A percentile compares a stretch with the other conserved stretches of the same genome.
Conservation (phyloP, 148 eudicot genomes). For the Vaccinium vitisidaea region DNA sequence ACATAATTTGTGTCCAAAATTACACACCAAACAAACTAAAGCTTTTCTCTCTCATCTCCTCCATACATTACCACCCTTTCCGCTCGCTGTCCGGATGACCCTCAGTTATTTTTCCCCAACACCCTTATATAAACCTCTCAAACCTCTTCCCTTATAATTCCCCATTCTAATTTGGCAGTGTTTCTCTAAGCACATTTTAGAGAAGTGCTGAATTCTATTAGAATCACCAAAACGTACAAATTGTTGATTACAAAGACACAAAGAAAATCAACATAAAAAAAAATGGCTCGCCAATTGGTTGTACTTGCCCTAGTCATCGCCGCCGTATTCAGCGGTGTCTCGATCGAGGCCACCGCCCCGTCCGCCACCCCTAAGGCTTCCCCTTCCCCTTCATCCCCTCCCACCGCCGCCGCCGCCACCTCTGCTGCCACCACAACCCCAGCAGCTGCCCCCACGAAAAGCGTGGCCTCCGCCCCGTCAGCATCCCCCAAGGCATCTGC, state of each 20-base stretch:
- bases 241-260: background rate
- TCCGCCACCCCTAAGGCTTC: constrained; percentile 14
- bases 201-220: constrained; percentile 12
- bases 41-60: background rate
- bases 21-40: background rate
- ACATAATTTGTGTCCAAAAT: background rate
- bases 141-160: background rate
- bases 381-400: background rate
- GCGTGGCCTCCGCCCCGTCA: background rate
- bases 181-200: constrained; percentile 16
- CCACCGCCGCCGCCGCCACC: constrained; percentile 9
- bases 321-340: constrained; percentile 6
- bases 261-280: background rate
- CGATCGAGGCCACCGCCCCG: constrained; percentile 15
- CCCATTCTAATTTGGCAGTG: constrained; percentile 2
- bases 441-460: background rate
- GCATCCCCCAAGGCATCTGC: background rate
- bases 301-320: constrained; percentile 22
- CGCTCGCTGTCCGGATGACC: background rate
- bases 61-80: constrained; percentile 4
- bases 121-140: constrained; percentile 13
- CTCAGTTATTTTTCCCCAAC: background rate
- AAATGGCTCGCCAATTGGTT: constrained; percentile 31
- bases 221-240: background rate
- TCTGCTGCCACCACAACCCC: background rate